These are phyloP conservation scores for Gossypium anomalum DNA, from an alignment of 345 rosid genomes.

Conservation along the genomic window DNA sequence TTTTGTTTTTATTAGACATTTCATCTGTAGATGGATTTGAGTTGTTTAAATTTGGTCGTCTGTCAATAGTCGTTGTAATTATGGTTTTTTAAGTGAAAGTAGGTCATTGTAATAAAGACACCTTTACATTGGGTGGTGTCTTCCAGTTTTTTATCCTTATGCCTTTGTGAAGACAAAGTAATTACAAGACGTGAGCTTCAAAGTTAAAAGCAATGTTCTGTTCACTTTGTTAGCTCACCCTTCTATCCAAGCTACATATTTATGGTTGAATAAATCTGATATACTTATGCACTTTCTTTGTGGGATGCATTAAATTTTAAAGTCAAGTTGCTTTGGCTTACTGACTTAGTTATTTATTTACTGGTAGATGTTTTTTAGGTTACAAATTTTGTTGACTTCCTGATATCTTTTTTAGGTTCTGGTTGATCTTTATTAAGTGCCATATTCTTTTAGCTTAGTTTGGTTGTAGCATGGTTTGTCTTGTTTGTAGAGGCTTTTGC, in stretches of 20 bases:
- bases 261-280: not conserved
- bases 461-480: not conserved
- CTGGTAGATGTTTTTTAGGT: not conserved
- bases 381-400: not conserved
- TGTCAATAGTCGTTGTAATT: not conserved
- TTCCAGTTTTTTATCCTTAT: not conserved
- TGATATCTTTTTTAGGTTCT: not conserved
- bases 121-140: not conserved
- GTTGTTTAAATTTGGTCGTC: not conserved
- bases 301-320: not conserved
- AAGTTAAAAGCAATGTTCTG: not conserved
- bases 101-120: not conserved
- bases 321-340: not conserved
- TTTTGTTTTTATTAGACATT: no score
- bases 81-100: not conserved
- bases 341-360: not conserved
- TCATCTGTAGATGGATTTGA: no score
- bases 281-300: not conserved
- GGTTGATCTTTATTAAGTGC: not conserved
- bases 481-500: not conserved
- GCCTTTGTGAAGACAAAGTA: not conserved
- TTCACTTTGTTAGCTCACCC: not conserved
- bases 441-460: not conserved
- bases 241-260: not conserved
- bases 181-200: not conserved